Conservation (phyloP, 2,329 filamentous ascomycete species). For the Colletotrichum euphorbiae region DNA sequence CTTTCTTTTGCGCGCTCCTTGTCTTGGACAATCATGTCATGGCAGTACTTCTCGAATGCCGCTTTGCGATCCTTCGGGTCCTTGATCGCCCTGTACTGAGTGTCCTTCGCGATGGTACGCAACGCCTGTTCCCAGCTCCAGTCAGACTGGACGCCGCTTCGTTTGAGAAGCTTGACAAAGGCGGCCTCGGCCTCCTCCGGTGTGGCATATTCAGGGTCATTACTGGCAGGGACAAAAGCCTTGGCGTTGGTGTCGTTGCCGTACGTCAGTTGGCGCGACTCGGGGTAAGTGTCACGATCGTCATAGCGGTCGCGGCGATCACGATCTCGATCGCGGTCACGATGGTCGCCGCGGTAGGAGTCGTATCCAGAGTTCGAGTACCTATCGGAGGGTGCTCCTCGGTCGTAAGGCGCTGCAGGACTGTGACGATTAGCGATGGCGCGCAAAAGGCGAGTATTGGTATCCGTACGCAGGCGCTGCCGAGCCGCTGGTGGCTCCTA, state of each 20-base stretch:
- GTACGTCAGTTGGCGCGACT: slow-evolving; percentile 69
- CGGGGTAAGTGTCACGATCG: slow-evolving; percentile 56
- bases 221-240: slow-evolving; percentile 70
- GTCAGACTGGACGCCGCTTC: slow-evolving; percentile 86
- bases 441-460: neutral
- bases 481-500: slow-evolving; percentile 67
- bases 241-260: slow-evolving; percentile 67
- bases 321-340: slow-evolving; percentile 49
- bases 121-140: slow-evolving; percentile 95
- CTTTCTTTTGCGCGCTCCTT: slow-evolving; percentile 95
- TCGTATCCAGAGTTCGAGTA: slow-evolving; percentile 51
- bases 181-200: slow-evolving; percentile 92
- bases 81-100: slow-evolving; percentile 92
- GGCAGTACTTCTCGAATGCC: slow-evolving; percentile 94
- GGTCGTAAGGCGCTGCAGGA: slow-evolving; percentile 56
- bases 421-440: slow-evolving; percentile 42
- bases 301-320: slow-evolving; percentile 47
- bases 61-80: slow-evolving; percentile 91
- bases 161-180: slow-evolving; percentile 89
- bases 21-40: slow-evolving; percentile 90
- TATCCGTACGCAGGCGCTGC: slow-evolving; percentile 56
- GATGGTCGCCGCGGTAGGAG: slow-evolving; percentile 52
- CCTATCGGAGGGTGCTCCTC: slow-evolving; percentile 49
- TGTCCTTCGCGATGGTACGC: slow-evolving; percentile 86
- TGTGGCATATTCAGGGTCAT: slow-evolving; percentile 82